phyloP scores from a whole-genome alignment of 129 eudicot genomes.

The Artemisia argyi region DNA sequence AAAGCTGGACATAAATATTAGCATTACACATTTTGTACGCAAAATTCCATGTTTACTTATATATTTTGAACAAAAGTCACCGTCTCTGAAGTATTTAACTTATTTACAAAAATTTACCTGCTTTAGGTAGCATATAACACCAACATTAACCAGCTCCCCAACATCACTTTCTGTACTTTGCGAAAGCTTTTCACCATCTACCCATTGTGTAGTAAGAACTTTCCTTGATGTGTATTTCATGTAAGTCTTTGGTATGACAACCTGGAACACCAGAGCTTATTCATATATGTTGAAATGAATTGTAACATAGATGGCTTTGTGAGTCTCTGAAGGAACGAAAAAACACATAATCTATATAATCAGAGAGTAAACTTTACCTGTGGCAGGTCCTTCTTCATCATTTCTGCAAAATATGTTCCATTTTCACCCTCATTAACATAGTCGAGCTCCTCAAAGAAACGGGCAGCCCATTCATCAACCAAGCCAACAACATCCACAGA shows the following conservation, averaged over 20 bases:
- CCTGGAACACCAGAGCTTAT: conserved; percentile 50
- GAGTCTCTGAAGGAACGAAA: background rate
- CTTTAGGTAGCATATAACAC: conserved; percentile 99
- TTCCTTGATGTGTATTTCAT: conserved; percentile 85
- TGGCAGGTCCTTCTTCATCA: conserved; percentile 98
- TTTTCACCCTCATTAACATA: conserved; percentile 98
- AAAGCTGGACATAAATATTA: background rate
- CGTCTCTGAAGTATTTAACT: conserved; percentile 5
- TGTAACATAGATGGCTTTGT: background rate
- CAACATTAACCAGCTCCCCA: conserved; percentile 98
- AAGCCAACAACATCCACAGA: conserved; percentile 98
- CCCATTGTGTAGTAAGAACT: conserved; percentile 97
- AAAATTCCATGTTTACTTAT: background rate
- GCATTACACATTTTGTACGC: background rate
- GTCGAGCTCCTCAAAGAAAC: conserved; percentile 99
- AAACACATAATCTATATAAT: background rate
- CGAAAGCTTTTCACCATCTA: conserved; percentile 98
- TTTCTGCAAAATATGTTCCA: conserved; percentile 92
- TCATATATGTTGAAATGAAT: conserved; percentile 13
- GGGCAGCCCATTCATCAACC: conserved; percentile 99
- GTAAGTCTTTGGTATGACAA: conserved; percentile 89
- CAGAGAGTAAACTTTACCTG: conserved; percentile 52
- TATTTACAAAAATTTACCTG: conserved; percentile 54
- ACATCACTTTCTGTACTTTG: conserved; percentile 99
- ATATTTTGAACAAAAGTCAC: background rate